Evolutionary conservation across 2,329 filamentous ascomycete species (phyloP), one percentile per base, ranked within the genome.

Genomic region (Scortechinia acanthostroma): DNA sequence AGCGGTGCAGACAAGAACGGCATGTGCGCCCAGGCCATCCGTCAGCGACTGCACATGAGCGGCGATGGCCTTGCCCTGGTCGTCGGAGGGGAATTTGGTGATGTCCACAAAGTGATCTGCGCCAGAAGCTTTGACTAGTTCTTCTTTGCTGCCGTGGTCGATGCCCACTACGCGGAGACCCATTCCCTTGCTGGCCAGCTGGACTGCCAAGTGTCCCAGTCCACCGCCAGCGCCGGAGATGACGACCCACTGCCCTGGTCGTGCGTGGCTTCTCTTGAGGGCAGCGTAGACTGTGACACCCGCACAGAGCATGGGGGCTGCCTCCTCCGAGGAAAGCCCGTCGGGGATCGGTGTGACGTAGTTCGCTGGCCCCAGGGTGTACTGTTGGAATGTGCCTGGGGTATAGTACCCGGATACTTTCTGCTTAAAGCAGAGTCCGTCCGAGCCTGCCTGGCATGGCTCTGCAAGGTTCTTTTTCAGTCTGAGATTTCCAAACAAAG

Each of bases 311-410:
- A 86, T 72, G 1, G 81, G 83, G 2, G 83, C 83, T 0, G 83
- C 83, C 20, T 70, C 68, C 43, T 75, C 80, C 6, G 75, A 79
- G 35, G 70, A 60, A 16, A 87, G 61, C 3, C 58, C 62, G 3
- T 83, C 80, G 2, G 83, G 83, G 51, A 87, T 85, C 2, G 80
- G 80, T 0, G 83, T 86, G 2, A 86, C 82, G 57, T 87, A 86
- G 61, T 75, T 73, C 2, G 81, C 81, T 6, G 79, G 77, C 0
- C 72, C 74, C 15, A 83, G 56, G 16, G 74, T 74, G 54, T 86
- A 87, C 62, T 86, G 80, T 57, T 86, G 83, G 57, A 86, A 87
- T n/a, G 82, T 87, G 28, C 83, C 83, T 0, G 82, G 82, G 0
- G 74, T 78, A 57, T 78, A 83, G 62, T 85, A 86, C 3, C 83